These are phyloP conservation scores for Ascochyta rabiei DNA, from an alignment of 2,329 filamentous ascomycete genomes.

Conservation along the genomic window DNA sequence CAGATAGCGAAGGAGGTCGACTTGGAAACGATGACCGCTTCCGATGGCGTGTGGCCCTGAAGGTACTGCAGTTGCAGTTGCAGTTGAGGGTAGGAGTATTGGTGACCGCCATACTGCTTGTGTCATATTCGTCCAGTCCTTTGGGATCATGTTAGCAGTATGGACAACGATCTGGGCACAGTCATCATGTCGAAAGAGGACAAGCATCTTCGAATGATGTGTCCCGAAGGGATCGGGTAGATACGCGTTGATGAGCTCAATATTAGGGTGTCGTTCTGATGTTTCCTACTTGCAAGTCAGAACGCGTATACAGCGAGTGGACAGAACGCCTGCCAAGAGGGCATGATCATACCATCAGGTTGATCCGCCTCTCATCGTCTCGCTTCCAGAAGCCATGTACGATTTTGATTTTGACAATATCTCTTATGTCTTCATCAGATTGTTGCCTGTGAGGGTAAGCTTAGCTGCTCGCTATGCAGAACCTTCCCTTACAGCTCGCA, in stretches of 20 bases:
- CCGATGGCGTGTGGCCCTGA: conserved; percentile 51
- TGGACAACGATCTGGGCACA: conserved; percentile 81
- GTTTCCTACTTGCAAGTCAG: conserved; percentile 58
- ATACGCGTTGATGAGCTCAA: conserved; percentile 73
- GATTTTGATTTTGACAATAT: conserved; percentile 62
- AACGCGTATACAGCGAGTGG: background rate
- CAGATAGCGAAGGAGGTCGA: conserved; percentile 75
- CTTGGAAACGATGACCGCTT: conserved; percentile 74
- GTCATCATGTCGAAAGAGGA: conserved; percentile 79
- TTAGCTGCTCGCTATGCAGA: background rate
- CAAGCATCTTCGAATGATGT: conserved; percentile 84
- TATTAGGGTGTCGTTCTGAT: conserved; percentile 67
- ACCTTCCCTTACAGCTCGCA: background rate
- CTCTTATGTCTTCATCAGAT: conserved; percentile 63
- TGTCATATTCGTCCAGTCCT: conserved; percentile 87
- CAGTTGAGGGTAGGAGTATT: conserved; percentile 60
- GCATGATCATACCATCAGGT: conserved; percentile 58
- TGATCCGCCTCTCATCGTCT: conserved; percentile 65
- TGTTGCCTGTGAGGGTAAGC: conserved; percentile 44
- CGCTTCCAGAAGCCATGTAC: conserved; percentile 71
- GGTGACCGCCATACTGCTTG: conserved; percentile 84
- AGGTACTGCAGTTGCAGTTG: conserved; percentile 4
- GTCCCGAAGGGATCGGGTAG: conserved; percentile 87
- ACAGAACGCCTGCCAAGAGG: no score
- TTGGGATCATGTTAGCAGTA: conserved; percentile 88